Evolutionary conservation across 306 rosid genomes (phyloP), one percentile per base, ranked within the genome.

Genomic region (Spatholobus suberectus): DNA sequence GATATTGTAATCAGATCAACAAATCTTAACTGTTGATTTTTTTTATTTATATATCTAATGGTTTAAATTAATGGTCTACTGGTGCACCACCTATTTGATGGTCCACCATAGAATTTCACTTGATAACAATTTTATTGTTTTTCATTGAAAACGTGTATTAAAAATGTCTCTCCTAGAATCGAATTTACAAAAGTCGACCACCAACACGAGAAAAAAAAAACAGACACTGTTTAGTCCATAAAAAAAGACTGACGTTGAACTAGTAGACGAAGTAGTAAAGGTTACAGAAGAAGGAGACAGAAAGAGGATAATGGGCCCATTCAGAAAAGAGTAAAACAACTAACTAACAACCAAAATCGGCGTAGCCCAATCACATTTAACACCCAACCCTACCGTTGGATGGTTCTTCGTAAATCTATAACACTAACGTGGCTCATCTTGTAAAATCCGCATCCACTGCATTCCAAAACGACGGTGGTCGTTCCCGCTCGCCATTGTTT

Each of bases 401-500:
- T 62, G 52, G 11, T 71, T 71, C 54, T 59, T 44, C 63, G 78
- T 46, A 82, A 63, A 62, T 85, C 49, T 8, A 5, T 2, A 59
- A 80, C 5, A 72, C 1, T 20, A 4, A 14, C 13, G 11, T 32
- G 63, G 27, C 83, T 23, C 49, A 6, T 58, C 7, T 47, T 5
- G 40, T 73, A 52, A n/a, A 75, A 24, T 65, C 57, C 29, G 4
- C 6, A 14, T 1, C 43, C 43, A 59, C 20, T 55, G 10, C 49
- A 3, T 23, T 21, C 5, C 6, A 35, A 57, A 63, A 52, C 26
- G 1, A 41, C 68, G 20, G 46, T 46, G 13, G 49, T 54, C 5
- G 17, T 86, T 90, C 94, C 92, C 94, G 92, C 94, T 85, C 73
- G 46, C 81, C 23, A 27, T 63, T 49, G 41, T 82, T 92, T 92